Conservation (phyloP, 2,329 filamentous ascomycete genomes). For the Phymatotrichopsis omnivora region DNA sequence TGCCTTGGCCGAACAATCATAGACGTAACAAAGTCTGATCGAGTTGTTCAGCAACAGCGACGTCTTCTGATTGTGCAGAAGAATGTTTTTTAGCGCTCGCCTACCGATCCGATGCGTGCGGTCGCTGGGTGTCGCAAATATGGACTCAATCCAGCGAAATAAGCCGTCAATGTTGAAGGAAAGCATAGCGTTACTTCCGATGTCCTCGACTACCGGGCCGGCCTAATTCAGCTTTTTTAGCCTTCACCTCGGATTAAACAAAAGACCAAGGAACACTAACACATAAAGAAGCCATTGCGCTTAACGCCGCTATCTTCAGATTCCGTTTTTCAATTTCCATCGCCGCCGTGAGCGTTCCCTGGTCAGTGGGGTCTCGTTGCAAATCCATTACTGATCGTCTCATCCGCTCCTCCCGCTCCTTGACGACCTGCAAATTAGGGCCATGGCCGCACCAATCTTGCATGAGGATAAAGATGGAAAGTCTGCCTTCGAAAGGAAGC, state of each 20-base stretch:
- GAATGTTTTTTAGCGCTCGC: conserved; percentile 77
- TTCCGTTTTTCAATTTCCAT: conserved; percentile 97
- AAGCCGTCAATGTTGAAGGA: conserved; percentile 89
- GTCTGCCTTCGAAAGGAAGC: conserved; percentile 95
- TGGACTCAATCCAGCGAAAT: conserved; percentile 89
- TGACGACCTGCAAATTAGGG: conserved; percentile 74
- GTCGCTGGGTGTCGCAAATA: conserved; percentile 86
- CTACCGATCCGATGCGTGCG: conserved; percentile 84
- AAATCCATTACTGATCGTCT: conserved; percentile 73
- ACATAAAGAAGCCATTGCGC: conserved; percentile 90
- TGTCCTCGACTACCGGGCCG: conserved; percentile 37
- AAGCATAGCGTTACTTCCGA: conserved; percentile 63
- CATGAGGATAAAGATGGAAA: conserved; percentile 93
- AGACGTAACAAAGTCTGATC: conserved; percentile 72
- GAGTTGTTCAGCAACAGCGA: conserved; percentile 80
- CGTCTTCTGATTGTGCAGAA: conserved; percentile 81
- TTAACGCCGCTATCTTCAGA: conserved; percentile 77
- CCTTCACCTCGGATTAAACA: background rate
- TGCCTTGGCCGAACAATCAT: conserved; percentile 53
- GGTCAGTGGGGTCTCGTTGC: conserved; percentile 60
- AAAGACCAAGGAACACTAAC: conserved; percentile 50
- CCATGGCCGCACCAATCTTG: conserved; percentile 99
- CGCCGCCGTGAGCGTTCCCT: conserved; percentile 69
- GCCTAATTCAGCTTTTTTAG: conserved; percentile 27
- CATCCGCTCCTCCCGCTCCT: conserved; percentile 76